phyloP scores from a whole-genome alignment of 2,329 filamentous ascomycete species.

The Juglanconis sp. region DNA sequence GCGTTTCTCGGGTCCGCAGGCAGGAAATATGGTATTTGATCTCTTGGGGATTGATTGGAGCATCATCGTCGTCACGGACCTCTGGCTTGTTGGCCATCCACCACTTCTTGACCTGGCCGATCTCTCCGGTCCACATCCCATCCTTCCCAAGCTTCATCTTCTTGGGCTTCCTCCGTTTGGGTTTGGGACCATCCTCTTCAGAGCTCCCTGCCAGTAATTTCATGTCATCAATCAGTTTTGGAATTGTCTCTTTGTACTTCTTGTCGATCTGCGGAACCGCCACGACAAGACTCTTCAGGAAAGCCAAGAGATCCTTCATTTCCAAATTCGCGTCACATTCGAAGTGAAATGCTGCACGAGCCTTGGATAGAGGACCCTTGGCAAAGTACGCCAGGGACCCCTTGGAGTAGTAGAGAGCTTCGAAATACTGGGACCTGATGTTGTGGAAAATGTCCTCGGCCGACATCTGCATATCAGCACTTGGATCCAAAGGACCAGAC shows the following conservation, averaged over 20 bases:
- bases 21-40: conserved; percentile 62
- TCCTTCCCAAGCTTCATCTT: conserved; percentile 66
- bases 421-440: conserved; percentile 56
- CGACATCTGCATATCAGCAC: conserved; percentile 34
- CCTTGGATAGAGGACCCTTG: conserved; percentile 75
- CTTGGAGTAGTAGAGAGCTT: conserved; percentile 61
- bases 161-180: conserved; percentile 53
- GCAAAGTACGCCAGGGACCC: conserved; percentile 80
- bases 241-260: conserved; percentile 72
- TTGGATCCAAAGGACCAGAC: conserved; percentile 16
- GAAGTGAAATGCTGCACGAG: conserved; percentile 66
- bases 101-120: conserved; percentile 64
- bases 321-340: conserved; percentile 58
- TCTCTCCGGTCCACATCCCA: conserved; percentile 66
- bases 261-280: conserved; percentile 69
- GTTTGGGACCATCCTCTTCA: conserved; percentile 41
- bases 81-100: conserved; percentile 59
- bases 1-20: conserved; percentile 71
- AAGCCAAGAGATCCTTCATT: conserved; percentile 62
- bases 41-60: conserved; percentile 45
- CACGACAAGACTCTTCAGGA: conserved; percentile 67
- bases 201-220: conserved; percentile 55
- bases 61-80: conserved; percentile 45
- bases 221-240: conserved; percentile 57
- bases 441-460: conserved; percentile 55